Percentiles rank a stretch among this genome's conserved stretches.
Evolutionary conservation across 2,329 filamentous ascomycete species (phyloP).

Genomic region (Colletotrichum sidae): DNA sequence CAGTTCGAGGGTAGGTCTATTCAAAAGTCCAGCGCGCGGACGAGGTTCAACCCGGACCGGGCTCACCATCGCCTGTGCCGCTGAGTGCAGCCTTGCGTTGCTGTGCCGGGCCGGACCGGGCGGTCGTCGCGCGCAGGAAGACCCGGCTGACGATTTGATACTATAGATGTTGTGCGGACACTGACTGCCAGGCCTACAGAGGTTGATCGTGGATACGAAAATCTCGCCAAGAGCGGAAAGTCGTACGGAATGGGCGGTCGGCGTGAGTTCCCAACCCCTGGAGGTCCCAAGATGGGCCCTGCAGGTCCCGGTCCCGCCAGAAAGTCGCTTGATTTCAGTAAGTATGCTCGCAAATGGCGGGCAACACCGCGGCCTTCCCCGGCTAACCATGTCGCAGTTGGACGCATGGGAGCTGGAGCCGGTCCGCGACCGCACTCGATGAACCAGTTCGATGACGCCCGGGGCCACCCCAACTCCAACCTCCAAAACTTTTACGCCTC

Average conservation of each 20-base stretch:
- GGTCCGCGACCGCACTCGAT: constrained; percentile 84
- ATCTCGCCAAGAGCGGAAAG: constrained; percentile 96
- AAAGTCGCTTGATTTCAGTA: constrained; percentile 45
- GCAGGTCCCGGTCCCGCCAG: constrained; percentile 43
- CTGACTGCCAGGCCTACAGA: constrained; percentile 65
- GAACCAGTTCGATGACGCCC: constrained; percentile 82
- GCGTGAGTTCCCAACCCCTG: constrained; percentile 82
- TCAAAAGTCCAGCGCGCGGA: constrained; percentile 26
- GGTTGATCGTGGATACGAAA: constrained; percentile 95
- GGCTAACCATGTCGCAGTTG: constrained; percentile 64
- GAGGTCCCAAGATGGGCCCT: constrained; percentile 47
- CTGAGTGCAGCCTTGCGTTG: too few species aligned
- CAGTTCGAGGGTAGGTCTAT: constrained; percentile 86
- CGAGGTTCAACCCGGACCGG: background rate
- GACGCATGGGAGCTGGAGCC: constrained; percentile 69
- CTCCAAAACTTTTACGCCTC: constrained; percentile 94
- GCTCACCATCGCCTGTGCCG: background rate
- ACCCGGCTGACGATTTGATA: constrained; percentile 28
- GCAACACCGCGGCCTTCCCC: constrained; percentile 35
- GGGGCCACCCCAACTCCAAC: constrained; percentile 78
- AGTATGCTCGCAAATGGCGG: constrained; percentile 40
- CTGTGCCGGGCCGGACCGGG: background rate
- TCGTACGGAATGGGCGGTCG: constrained; percentile 80
- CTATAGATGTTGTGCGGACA: constrained; percentile 38
- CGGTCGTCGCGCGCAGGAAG: constrained; percentile 26